Evolutionary conservation across 257 asterid genomes (phyloP).

Genomic region (Nicotiana sylvestris): DNA sequence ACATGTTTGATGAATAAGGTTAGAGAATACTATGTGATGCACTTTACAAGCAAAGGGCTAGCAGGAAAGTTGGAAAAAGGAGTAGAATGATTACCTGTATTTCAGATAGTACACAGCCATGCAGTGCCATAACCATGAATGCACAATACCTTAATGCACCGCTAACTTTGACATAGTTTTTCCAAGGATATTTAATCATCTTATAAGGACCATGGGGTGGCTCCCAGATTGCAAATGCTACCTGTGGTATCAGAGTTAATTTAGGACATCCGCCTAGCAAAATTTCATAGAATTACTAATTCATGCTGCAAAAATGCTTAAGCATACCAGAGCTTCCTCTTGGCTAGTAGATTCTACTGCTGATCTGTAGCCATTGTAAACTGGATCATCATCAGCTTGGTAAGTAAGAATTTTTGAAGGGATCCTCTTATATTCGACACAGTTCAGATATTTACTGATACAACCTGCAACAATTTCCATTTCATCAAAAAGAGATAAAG

Average conservation of each 20-base stretch:
- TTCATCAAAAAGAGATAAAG: neutral
- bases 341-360: slow-evolving; percentile 63
- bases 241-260: slow-evolving; percentile 26
- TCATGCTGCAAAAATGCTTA: neutral
- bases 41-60: neutral
- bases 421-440: slow-evolving; percentile 43
- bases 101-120: slow-evolving; percentile 81
- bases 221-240: slow-evolving; percentile 72
- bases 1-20: neutral
- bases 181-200: slow-evolving; percentile 54
- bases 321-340: slow-evolving; percentile 59
- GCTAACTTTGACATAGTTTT: slow-evolving; percentile 50
- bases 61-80: neutral
- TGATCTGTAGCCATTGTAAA: slow-evolving; percentile 57
- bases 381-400: slow-evolving; percentile 52
- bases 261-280: neutral
- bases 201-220: slow-evolving; percentile 77
- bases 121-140: slow-evolving; percentile 77
- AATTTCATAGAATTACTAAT: neutral
- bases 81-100: slow-evolving; percentile 47
- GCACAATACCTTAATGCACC: slow-evolving; percentile 71
- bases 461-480: slow-evolving; percentile 41
- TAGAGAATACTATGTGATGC: neutral
- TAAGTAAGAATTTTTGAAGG: slow-evolving; percentile 42
- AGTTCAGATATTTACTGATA: slow-evolving; percentile 53